Base-by-base conservation (phyloP, 345 rosid species). In the Geranium rotundifolium region DNA sequence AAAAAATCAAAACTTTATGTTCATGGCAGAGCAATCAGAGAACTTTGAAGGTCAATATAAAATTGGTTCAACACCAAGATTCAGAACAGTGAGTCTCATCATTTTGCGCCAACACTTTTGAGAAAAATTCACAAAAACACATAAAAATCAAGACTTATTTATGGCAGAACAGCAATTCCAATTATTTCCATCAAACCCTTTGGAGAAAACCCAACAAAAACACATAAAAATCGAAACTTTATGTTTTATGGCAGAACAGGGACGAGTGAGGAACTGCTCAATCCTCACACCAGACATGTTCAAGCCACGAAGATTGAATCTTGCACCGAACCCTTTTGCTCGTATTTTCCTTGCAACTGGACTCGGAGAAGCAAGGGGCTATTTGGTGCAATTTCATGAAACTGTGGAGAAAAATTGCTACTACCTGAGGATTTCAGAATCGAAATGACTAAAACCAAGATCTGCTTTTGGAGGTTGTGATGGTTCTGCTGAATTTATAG, bases 41-140 rank as follows among this genome's bases (percentile, higher is more conserved):
- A 66, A 66, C 69, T 58, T 66, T 66, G 69, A 66, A 66, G 63
- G 55, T 62, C 62, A 46, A 27, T 50, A 19, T 65, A 0, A 58
- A 20, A 58, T 65, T 19, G 17, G 13, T 37, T 66, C 69, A 62
- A 66, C 69, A 59, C 29, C 63, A 66, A 17, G n/a, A 46, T 66
- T 66, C 69, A 66, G 69, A 52, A 15, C 15, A 31, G 17, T 15
- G 1, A 29, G 59, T 39, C 69, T 66, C 63, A 59, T 66, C 69
- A 66, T 59, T 29, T 66, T 59, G 66, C 66, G n/a, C 30, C 59
- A 63, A 17, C 29, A 34, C 61, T 61, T 19, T 18, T 18, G 29
- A 17, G 41, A 46, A 50, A 29, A n/a, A 15, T 34, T 29, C 17
- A 3, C 12, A 18, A 14, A 39, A 18, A 29, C 29, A 1, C 52